Percentiles rank a stretch among this genome's conserved stretches.
Evolutionary conservation across 2,329 filamentous ascomycete species (phyloP).

Genomic region (Colletotrichum sp.): DNA sequence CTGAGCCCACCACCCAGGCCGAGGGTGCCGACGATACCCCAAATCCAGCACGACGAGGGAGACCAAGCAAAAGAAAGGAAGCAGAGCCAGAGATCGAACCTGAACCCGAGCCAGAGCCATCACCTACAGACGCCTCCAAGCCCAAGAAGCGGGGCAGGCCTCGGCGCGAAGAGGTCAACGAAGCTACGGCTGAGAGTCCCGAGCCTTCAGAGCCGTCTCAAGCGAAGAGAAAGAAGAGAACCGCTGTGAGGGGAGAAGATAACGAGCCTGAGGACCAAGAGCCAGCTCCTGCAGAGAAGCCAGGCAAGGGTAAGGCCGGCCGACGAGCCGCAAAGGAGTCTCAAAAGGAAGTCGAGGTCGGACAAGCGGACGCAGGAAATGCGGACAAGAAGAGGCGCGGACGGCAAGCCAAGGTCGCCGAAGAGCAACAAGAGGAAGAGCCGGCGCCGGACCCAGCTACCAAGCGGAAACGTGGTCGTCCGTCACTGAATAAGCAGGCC

Average conservation of each 20-base stretch:
- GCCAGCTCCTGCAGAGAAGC: neutral
- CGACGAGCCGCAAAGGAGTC: neutral
- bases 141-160: conserved; percentile 9
- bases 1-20: conserved; percentile 17
- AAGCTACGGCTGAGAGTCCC: neutral
- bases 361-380: neutral
- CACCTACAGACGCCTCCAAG: neutral
- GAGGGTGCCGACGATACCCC: conserved; percentile 23
- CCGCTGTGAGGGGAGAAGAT: neutral
- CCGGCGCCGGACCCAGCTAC: conserved; percentile 19
- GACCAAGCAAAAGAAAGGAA: conserved; percentile 20
- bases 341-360: neutral
- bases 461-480: conserved; percentile 27
- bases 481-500: conserved; percentile 27
- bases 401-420: neutral
- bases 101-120: neutral
- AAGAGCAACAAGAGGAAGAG: conserved; percentile 11
- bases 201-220: neutral
- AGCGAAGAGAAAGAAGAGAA: neutral
- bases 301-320: neutral
- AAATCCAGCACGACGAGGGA: conserved; percentile 31
- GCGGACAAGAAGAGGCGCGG: neutral
- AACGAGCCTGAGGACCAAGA: neutral
- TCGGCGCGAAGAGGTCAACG: neutral
- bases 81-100: neutral